Conservation (phyloP, 2,329 filamentous ascomycete genomes). For the Fusarium nisikadoi region DNA sequence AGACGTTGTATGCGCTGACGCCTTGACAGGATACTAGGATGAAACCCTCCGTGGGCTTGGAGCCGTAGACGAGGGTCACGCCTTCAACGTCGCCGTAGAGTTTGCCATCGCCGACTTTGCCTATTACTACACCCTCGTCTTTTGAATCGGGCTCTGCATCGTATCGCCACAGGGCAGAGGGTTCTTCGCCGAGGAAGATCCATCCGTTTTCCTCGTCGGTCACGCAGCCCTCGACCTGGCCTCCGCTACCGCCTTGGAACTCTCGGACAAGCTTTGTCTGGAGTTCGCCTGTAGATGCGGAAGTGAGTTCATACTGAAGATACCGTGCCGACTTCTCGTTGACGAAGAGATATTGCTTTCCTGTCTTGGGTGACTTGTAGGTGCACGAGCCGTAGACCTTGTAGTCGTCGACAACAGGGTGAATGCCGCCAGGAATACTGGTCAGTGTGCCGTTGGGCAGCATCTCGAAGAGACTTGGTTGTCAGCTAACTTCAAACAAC, state of each 20-base stretch:
- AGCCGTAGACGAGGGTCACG: constrained; percentile 60
- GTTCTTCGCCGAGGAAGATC: constrained; percentile 64
- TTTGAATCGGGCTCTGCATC: constrained; percentile 59
- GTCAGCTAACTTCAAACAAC: constrained; percentile 6
- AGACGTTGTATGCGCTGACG: constrained; percentile 63
- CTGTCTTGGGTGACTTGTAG: constrained; percentile 58
- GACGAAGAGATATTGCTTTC: constrained; percentile 64
- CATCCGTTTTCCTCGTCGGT: constrained; percentile 62
- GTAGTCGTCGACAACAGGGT: constrained; percentile 58
- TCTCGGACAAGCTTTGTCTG: constrained; percentile 60
- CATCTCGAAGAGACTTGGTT: constrained; percentile 59
- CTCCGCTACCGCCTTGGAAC: constrained; percentile 61
- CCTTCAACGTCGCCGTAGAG: constrained; percentile 66
- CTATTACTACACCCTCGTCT: constrained; percentile 50
- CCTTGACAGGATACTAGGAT: constrained; percentile 64
- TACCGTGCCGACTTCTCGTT: constrained; percentile 65
- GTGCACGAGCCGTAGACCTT: constrained; percentile 63
- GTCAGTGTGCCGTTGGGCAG: constrained; percentile 56
- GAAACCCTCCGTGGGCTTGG: constrained; percentile 56
- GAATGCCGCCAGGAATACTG: constrained; percentile 56
- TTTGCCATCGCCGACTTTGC: constrained; percentile 57
- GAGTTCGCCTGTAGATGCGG: constrained; percentile 54
- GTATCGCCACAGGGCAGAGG: constrained; percentile 63
- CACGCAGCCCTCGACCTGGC: constrained; percentile 66
- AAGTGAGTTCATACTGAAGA: constrained; percentile 62